Conservation (phyloP, 192 early-diverging fungal genomes). For the Rhizophagus clarus region DNA sequence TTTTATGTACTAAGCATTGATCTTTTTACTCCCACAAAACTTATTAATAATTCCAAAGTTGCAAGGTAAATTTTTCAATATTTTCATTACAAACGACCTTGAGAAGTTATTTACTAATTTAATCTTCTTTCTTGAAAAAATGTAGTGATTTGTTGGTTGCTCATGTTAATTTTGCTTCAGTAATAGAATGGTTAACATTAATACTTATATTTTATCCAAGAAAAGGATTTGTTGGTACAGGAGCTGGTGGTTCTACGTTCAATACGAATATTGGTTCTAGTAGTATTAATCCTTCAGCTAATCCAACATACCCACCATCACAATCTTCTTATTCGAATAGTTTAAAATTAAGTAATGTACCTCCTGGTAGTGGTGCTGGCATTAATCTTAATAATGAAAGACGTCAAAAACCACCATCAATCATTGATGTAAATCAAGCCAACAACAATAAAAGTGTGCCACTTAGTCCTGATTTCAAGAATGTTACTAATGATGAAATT, state of each 20-base stretch:
- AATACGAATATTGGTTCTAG: too few relatives aligned
- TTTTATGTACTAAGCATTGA: conserved; percentile 2
- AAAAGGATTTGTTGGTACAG: conserved; percentile 26
- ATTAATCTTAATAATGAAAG: background rate
- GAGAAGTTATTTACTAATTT: too few relatives aligned
- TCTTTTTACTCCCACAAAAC: background rate
- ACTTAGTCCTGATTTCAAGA: too few relatives aligned
- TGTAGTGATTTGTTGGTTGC: conserved; percentile 15
- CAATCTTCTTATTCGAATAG: background rate
- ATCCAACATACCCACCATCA: background rate
- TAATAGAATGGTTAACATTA: conserved; percentile 17
- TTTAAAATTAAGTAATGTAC: background rate
- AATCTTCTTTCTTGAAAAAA: background rate
- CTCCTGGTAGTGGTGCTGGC: background rate
- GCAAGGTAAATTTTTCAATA: background rate
- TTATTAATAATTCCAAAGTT: background rate
- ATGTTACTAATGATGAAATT: too few relatives aligned
- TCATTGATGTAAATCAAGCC: too few relatives aligned
- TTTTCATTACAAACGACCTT: too few relatives aligned
- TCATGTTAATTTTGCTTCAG: conserved; percentile 1
- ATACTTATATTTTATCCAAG: conserved; percentile 28
- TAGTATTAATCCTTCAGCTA: background rate
- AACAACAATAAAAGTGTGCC: too few relatives aligned
- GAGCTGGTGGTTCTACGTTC: background rate
- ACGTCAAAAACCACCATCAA: background rate